Evolutionary conservation across 805 yeast species (phyloP).

Genomic region (Kluyveromyces nonfermentans): DNA sequence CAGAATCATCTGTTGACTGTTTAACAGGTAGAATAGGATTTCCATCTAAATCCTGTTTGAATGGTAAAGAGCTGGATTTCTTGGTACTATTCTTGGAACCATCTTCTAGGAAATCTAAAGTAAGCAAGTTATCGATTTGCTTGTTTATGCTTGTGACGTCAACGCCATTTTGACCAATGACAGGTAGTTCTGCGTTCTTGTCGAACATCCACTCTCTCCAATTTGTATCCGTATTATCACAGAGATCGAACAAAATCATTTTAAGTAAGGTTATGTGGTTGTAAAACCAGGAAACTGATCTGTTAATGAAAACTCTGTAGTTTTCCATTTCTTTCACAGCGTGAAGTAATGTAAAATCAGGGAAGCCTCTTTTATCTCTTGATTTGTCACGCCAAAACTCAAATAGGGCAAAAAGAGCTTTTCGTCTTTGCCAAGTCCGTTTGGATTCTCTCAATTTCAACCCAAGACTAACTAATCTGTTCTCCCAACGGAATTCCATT

Average conservation of each 20-base stretch:
- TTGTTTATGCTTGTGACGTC: slow-evolving; percentile 21
- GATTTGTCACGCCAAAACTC: slow-evolving; percentile 32
- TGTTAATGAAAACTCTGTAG: slow-evolving; percentile 27
- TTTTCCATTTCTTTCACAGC: slow-evolving; percentile 31
- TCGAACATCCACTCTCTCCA: slow-evolving; percentile 33
- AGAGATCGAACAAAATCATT: slow-evolving; percentile 28
- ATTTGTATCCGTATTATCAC: slow-evolving; percentile 26
- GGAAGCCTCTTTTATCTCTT: slow-evolving; percentile 23
- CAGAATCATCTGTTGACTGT: not conserved
- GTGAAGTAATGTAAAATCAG: slow-evolving; percentile 24
- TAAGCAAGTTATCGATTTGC: slow-evolving; percentile 20
- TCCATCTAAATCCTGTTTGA: not conserved
- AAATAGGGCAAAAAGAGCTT: slow-evolving; percentile 28
- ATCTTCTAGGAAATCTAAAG: slow-evolving; percentile 25
- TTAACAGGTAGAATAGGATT: not conserved
- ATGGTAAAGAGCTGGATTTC: slow-evolving; percentile 11
- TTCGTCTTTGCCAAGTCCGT: slow-evolving; percentile 31
- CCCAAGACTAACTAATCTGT: slow-evolving; percentile 25
- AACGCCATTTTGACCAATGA: slow-evolving; percentile 15
- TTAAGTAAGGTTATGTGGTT: slow-evolving; percentile 29
- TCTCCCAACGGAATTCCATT: slow-evolving; percentile 31
- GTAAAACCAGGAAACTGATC: slow-evolving; percentile 31
- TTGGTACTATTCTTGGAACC: slow-evolving; percentile 22
- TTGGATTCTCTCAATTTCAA: slow-evolving; percentile 27
- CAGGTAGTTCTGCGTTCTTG: slow-evolving; percentile 19